Evolutionary conservation across 495 filamentous ascomycete genomes (phyloP), one percentile per base, ranked within the genome.

Genomic region (Annulohypoxylon maeteangense): DNA sequence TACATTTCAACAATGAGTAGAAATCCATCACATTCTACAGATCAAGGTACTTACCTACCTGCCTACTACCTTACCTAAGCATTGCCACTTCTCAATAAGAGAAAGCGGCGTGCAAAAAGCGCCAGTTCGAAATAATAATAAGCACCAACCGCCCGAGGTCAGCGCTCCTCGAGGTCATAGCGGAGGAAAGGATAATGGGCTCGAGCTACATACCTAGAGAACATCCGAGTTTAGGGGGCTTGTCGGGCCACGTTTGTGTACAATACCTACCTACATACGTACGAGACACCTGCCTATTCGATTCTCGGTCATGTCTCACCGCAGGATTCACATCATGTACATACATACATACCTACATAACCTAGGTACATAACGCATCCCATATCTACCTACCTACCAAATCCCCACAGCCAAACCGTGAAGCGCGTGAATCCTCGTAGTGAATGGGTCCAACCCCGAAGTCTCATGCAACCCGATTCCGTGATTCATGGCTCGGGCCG

Each of bases 261-360:
- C 42, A 38, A 36, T 53, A 62, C 10, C n/a, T n/a, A n/a, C n/a
- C n/a, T n/a, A n/a, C n/a, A n/a, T n/a, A n/a, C n/a, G n/a, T n/a
- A n/a, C n/a, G 45, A 42, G 44, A 63, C 63, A 67, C 62, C 68
- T 67, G 62, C 62, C 56, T 63, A 66, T 71, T 71, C 57, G 25
- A 67, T 66, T 25, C 58, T 67, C 51, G 57, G 62, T 11, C 57
- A 23, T 65, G 25, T 71, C 56, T 62, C 56, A 71, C 68, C 57
- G 68, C 58, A 71, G 68, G 68, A 71, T 71, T 71, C 56, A 58
- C 50, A 71, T 66, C 58, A 62, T 66, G 57, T 70, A 62, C 56
- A 54, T 63, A 63, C 55, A 40, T 55, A 62, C 12, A 3, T 32
- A 36, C 7, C 7, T 4, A 40, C 36, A 14, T 2, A 42, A 54